Conservation (phyloP, 345 rosid species). For the Brassica incana region DNA sequence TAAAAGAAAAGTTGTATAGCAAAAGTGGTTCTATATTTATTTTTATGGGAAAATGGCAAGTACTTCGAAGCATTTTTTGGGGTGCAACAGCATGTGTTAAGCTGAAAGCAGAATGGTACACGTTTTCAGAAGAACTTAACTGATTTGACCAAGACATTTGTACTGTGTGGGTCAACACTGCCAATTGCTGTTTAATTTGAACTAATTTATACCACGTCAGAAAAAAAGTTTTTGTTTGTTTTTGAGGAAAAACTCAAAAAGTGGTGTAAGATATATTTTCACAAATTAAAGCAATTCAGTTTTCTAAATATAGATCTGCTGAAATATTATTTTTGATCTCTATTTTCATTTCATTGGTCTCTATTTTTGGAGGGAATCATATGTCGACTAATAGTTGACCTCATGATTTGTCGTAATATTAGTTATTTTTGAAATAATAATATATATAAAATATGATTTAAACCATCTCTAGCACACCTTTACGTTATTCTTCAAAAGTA, state of each 20-base stretch:
- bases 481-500: neutral
- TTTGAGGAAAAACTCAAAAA: neutral
- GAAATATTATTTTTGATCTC: neutral
- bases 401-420: neutral
- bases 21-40: neutral
- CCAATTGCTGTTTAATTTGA: constrained; percentile 19
- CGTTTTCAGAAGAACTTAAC: constrained; percentile 28
- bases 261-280: neutral
- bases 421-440: neutral
- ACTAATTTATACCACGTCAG: constrained; percentile 10
- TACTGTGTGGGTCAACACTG: constrained; percentile 27
- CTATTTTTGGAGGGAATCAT: neutral
- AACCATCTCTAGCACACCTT: neutral
- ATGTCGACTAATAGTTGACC: constrained; percentile 9
- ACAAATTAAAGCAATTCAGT: neutral
- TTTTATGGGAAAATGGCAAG: neutral
- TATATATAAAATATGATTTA: too few relatives aligned
- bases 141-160: constrained; percentile 40
- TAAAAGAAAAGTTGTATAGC: neutral
- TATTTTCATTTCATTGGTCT: constrained; percentile 1
- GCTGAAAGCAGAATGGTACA: constrained; percentile 25
- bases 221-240: constrained; percentile 3
- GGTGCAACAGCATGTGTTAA: neutral
- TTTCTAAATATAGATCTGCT: neutral
- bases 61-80: neutral